phyloP scores from a whole-genome alignment of 805 yeast genomes.

The Tetrapisispora nanseiensis region DNA sequence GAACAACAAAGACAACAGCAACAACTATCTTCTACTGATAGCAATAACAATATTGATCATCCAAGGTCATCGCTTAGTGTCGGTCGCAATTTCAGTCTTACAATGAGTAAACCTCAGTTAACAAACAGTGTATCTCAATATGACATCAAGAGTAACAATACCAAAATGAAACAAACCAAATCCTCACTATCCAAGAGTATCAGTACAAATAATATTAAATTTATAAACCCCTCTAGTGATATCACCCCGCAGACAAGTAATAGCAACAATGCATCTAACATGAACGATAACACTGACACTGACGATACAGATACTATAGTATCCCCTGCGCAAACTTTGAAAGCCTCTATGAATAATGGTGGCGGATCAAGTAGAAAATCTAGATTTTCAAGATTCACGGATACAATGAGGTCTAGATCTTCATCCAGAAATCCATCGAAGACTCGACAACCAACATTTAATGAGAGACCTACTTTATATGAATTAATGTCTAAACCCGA shows the following conservation, averaged over 20 bases:
- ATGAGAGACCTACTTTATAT: slow-evolving; percentile 11
- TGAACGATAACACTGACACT: no score
- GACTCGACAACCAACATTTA: slow-evolving; percentile 3
- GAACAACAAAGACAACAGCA: not conserved
- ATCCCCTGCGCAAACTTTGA: not conserved
- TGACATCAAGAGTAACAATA: not conserved
- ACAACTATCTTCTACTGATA: not conserved
- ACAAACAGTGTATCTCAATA: not conserved
- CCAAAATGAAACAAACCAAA: slow-evolving; percentile 6
- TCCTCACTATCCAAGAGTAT: not conserved
- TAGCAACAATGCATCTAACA: not conserved
- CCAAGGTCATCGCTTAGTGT: not conserved
- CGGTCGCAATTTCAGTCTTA: not conserved
- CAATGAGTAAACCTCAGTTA: not conserved
- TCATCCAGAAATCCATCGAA: slow-evolving; percentile 38
- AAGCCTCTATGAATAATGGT: not conserved
- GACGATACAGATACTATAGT: no score
- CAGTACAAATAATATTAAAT: not conserved
- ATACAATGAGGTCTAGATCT: slow-evolving; percentile 49
- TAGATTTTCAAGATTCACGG: slow-evolving; percentile 53
- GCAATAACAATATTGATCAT: not conserved
- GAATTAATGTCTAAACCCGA: slow-evolving; percentile 24
- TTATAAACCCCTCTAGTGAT: not conserved
- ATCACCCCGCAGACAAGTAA: not conserved
- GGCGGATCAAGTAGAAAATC: slow-evolving; percentile 32